phyloP scores from a whole-genome alignment of 441 rosid species.

The Croton laevigatus region DNA sequence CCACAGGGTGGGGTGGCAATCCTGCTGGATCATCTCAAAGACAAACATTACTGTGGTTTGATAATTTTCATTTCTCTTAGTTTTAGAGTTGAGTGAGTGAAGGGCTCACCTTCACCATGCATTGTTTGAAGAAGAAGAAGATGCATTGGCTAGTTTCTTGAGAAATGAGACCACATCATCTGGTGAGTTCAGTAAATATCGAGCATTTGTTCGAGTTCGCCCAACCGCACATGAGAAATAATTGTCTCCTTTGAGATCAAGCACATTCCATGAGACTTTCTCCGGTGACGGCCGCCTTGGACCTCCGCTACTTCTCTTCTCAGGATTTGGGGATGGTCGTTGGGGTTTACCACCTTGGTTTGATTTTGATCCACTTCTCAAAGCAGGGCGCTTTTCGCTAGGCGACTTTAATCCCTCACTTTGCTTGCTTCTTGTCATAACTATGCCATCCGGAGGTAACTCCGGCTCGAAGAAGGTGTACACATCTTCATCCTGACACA shows the following conservation, averaged over 20 bases:
- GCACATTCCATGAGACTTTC: slow-evolving; percentile 90
- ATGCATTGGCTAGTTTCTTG: slow-evolving; percentile 50
- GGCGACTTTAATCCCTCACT: slow-evolving; percentile 50
- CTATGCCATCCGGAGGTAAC: slow-evolving; percentile 62
- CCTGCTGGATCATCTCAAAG: too few species aligned
- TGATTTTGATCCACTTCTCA: slow-evolving; percentile 59
- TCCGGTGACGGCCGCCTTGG: slow-evolving; percentile 55
- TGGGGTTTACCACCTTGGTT: slow-evolving; percentile 46
- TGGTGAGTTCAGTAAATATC: slow-evolving; percentile 69
- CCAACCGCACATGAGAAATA: slow-evolving; percentile 98
- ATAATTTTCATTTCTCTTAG: too few species aligned
- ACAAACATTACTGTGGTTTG: too few species aligned
- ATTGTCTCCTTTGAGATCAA: slow-evolving; percentile 94
- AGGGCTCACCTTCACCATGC: not conserved
- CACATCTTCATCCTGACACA: slow-evolving; percentile 87
- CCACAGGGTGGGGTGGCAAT: too few species aligned
- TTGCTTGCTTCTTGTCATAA: slow-evolving; percentile 52
- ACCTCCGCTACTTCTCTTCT: slow-evolving; percentile 47
- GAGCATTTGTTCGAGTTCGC: slow-evolving; percentile 78
- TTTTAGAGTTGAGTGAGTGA: not conserved
- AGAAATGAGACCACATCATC: slow-evolving; percentile 82
- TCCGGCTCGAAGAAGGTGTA: slow-evolving; percentile 95
- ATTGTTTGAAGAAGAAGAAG: slow-evolving; percentile 13
- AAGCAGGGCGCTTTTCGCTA: slow-evolving; percentile 54
- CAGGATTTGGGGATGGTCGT: slow-evolving; percentile 47